Evolutionary conservation across 169 alveolate genomes (phyloP), one percentile per base, ranked within the genome.

Genomic region (Cryptosporidium bovis): DNA sequence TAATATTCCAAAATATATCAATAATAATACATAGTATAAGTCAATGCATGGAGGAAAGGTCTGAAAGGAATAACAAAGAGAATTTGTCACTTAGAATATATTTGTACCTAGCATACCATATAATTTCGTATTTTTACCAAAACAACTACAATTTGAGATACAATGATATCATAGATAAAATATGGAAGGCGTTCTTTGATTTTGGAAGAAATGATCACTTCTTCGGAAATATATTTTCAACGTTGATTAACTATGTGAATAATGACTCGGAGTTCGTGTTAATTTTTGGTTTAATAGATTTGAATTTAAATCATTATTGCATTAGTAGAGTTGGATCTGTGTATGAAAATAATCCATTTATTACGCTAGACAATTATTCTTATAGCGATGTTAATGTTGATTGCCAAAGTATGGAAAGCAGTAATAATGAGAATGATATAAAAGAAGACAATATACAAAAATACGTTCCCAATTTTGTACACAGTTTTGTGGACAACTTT

Each of bases 131-230:
- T 20, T 40, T 77, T 27, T 60, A 77, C 24, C 40, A 31, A 15
- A 77, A 77, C 48, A 77, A 77, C 34, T 46, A 77, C 18, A 31
- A 62, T 27, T 7, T n/a, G 18, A 33, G 15, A 20, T 77, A 77
- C 48, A 40, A 60, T 29, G 34, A 3, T 4, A 7, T 77, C 27
- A 56, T 60, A 48, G 24, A 33, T 18, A 56, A 12, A 18, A 77
- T 60, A 48, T 77, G 87, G 87, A 62, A 56, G 16, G 58, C 18
- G 64, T 62, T 77, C 36, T 18, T 77, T 15, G 51, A 77, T 31
- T 24, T 56, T 34, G 87, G 87, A 31, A 58, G 20, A 27, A 34
- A 60, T 8, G 31, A 77, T n/a, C 6, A 40, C 1, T 53, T 60
- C 2, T 56, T 56, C 18, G 71, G 71, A 8, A 77, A 77, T 18